phyloP scores from a whole-genome alignment of 225 moss, liverwort and hornwort genomes.

The Polytrichum formosum region DNA sequence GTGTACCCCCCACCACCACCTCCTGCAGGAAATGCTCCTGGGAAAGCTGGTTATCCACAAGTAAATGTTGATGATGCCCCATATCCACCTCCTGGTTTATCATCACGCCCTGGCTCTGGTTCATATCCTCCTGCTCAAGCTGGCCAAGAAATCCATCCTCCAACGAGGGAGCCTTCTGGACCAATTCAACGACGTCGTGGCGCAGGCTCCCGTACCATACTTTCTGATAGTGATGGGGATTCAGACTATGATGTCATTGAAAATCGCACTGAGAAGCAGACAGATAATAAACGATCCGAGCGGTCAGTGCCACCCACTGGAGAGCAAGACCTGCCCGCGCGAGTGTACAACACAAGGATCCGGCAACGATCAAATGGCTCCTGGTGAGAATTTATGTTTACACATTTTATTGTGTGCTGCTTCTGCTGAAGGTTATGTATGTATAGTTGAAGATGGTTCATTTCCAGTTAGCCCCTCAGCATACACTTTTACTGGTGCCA shows the following conservation, averaged over 20 bases:
- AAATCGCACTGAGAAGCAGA: constrained; percentile 18
- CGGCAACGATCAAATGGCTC: constrained; percentile 21
- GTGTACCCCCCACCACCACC: constrained; percentile 16
- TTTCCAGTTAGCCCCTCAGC: not conserved
- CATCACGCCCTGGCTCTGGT: not conserved
- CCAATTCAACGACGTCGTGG: not conserved
- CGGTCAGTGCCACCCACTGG: not conserved
- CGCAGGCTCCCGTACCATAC: not conserved
- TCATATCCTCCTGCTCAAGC: constrained; percentile 12
- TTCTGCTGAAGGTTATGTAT: not conserved
- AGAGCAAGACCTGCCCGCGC: constrained; percentile 11
- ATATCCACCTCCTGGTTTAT: constrained; percentile 4
- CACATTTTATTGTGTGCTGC: not conserved
- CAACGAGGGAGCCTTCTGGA: constrained; percentile 1
- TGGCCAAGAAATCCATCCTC: constrained; percentile 14
- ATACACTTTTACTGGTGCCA: too few relatives aligned
- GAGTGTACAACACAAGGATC: constrained; percentile 13
- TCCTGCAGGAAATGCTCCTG: not conserved
- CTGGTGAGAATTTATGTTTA: constrained; percentile 26
- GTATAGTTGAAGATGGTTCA: not conserved
- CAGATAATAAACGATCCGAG: not conserved
- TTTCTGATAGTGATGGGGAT: constrained; percentile 18
- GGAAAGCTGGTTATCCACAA: constrained; percentile 12
- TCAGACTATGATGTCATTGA: constrained; percentile 8
- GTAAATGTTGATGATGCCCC: constrained; percentile 5